Evolutionary conservation across 192 early-diverging fungal species (phyloP).

Genomic region (Lobulomyces angularis): DNA sequence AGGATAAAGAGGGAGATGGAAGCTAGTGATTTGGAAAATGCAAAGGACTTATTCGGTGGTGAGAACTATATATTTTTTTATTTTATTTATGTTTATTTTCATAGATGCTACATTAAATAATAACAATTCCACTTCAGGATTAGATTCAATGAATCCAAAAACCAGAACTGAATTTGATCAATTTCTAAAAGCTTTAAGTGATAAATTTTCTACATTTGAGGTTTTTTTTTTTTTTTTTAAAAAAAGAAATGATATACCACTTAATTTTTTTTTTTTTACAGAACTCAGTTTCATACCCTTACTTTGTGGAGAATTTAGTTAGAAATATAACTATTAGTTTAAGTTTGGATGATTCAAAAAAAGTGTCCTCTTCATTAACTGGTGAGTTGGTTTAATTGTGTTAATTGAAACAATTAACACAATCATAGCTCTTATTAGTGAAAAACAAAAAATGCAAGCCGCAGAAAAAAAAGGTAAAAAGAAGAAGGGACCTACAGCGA

Average conservation of each 20-base stretch:
- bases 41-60: conserved; percentile 28
- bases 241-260: conserved; percentile 8
- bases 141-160: conserved; percentile 33
- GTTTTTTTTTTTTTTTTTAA: conserved; percentile 10
- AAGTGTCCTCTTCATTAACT: conserved; percentile 27
- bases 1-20: conserved; percentile 19
- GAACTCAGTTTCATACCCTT: conserved; percentile 18
- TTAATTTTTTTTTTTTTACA: conserved; percentile 7
- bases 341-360: conserved; percentile 29
- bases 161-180: conserved; percentile 29
- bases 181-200: conserved; percentile 18
- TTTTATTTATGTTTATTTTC: background rate
- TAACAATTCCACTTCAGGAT: too few relatives aligned
- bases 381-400: too few relatives aligned
- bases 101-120: too few relatives aligned
- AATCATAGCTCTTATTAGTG: too few relatives aligned
- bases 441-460: too few relatives aligned
- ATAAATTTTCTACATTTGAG: conserved; percentile 30
- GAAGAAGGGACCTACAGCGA: too few relatives aligned
- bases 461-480: too few relatives aligned
- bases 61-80: background rate
- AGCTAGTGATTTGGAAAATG: conserved; percentile 38
- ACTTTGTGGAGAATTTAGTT: conserved; percentile 36
- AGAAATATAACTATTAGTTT: conserved; percentile 26
- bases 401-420: too few relatives aligned